phyloP scores from a whole-genome alignment of 2,329 filamentous ascomycete genomes.

The Aspergillus ochraceus region DNA sequence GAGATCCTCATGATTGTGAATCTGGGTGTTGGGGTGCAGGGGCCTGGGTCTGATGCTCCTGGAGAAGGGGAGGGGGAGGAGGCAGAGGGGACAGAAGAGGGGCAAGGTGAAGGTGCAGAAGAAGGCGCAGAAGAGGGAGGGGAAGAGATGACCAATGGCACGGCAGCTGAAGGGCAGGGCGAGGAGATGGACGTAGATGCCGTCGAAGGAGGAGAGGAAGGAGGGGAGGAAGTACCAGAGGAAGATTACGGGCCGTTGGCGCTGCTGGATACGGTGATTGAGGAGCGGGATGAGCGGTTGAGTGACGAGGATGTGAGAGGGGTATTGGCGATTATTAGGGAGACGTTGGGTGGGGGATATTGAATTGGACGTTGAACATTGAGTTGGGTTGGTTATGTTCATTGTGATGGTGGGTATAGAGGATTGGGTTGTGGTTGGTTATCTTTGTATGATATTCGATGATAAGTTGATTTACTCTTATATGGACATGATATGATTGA shows the following conservation, averaged over 20 bases:
- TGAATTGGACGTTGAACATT: background rate
- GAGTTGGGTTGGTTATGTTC: background rate
- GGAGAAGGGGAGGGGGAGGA: constrained; percentile 18
- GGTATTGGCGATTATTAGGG: constrained; percentile 38
- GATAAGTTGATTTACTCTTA: background rate
- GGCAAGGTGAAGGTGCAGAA: constrained; percentile 2
- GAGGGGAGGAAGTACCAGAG: constrained; percentile 24
- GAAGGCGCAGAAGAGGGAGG: constrained; percentile 18
- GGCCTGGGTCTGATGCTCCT: background rate
- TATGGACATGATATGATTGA: background rate
- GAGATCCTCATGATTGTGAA: constrained; percentile 50
- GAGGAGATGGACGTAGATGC: constrained; percentile 12
- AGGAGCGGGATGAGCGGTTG: constrained; percentile 44
- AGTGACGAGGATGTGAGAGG: constrained; percentile 36
- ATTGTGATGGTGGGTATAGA: background rate
- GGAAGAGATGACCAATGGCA: constrained; percentile 13
- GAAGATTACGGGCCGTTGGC: constrained; percentile 38
- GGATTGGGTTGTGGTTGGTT: background rate
- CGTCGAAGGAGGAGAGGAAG: constrained; percentile 14
- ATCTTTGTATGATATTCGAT: background rate
- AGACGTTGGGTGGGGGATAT: constrained; percentile 26
- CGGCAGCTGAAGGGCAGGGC: background rate
- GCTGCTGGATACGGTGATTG: constrained; percentile 42
- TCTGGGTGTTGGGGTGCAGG: constrained; percentile 40
- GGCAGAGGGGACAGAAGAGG: constrained; percentile 4